Conservation (phyloP, 2,329 filamentous ascomycete species). For the Cladobotryum mycophilum region DNA sequence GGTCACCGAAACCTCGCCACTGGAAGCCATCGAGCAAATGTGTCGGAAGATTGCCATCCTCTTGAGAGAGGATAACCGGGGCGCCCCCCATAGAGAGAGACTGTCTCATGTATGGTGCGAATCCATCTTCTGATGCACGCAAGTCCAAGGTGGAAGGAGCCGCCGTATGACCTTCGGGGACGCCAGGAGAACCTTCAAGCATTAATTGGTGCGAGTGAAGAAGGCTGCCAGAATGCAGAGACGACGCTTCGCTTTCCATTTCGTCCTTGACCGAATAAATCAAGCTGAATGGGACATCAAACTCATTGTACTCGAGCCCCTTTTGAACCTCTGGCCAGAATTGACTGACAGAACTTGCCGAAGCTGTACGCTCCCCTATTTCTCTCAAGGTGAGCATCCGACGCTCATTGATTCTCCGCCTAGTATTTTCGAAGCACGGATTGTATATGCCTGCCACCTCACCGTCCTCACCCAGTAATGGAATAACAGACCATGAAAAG, state of each 20-base stretch:
- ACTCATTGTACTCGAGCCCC: slow-evolving; percentile 66
- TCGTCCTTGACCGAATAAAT: slow-evolving; percentile 72
- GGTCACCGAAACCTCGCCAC: slow-evolving; percentile 65
- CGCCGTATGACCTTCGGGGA: slow-evolving; percentile 56
- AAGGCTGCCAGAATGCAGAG: slow-evolving; percentile 61
- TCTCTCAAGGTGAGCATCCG: slow-evolving; percentile 74
- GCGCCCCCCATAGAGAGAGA: slow-evolving; percentile 60
- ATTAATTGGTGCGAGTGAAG: slow-evolving; percentile 55
- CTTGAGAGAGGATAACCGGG: slow-evolving; percentile 62
- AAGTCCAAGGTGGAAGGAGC: slow-evolving; percentile 61
- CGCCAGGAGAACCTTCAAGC: slow-evolving; percentile 67
- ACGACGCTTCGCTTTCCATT: slow-evolving; percentile 63
- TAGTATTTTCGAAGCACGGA: slow-evolving; percentile 74
- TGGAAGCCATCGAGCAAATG: slow-evolving; percentile 60
- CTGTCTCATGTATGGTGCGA: slow-evolving; percentile 69
- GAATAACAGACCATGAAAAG: slow-evolving; percentile 78
- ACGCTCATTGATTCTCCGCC: slow-evolving; percentile 70
- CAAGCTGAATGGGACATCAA: slow-evolving; percentile 69
- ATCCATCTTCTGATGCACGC: slow-evolving; percentile 62
- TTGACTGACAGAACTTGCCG: slow-evolving; percentile 62
- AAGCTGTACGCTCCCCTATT: slow-evolving; percentile 67
- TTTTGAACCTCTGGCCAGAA: slow-evolving; percentile 68
- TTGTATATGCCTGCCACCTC: slow-evolving; percentile 72
- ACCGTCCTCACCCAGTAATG: slow-evolving; percentile 67
- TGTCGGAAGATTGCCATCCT: slow-evolving; percentile 58